phyloP scores from a whole-genome alignment of 2,329 filamentous ascomycete genomes.

The Verticillium tricorpus region DNA sequence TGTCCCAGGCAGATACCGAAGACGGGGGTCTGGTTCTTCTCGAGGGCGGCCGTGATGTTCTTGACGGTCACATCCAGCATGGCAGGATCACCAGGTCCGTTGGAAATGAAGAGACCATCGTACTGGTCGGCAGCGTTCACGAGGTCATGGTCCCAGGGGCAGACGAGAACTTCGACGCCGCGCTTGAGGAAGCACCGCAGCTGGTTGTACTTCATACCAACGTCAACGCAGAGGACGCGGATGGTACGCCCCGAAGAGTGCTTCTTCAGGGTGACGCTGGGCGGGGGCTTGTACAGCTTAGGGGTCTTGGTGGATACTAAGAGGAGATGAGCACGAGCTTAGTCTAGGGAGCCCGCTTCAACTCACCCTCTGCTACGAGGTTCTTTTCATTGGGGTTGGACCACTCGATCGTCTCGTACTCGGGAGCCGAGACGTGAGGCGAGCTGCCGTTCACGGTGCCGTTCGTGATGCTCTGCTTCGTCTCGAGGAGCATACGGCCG shows the following conservation, averaged over 20 bases:
- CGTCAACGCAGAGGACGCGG: slow-evolving; percentile 88
- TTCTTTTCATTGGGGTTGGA: slow-evolving; percentile 89
- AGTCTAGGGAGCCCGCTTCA: slow-evolving; percentile 9
- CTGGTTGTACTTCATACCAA: slow-evolving; percentile 98
- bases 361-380: slow-evolving; percentile 88
- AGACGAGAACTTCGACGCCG: slow-evolving; percentile 89
- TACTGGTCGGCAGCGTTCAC: slow-evolving; percentile 74
- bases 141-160: slow-evolving; percentile 96
- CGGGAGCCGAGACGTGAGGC: slow-evolving; percentile 16
- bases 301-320: slow-evolving; percentile 85
- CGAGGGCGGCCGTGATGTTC: slow-evolving; percentile 71
- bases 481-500: slow-evolving; percentile 76
- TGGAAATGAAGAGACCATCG: slow-evolving; percentile 95
- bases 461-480: slow-evolving; percentile 43
- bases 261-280: slow-evolving; percentile 62
- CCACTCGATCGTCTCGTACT: slow-evolving; percentile 83
- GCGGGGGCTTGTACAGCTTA: slow-evolving; percentile 76
- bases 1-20: slow-evolving; percentile 97
- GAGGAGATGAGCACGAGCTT: slow-evolving; percentile 32
- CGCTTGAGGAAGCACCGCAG: slow-evolving; percentile 86
- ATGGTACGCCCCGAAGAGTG: slow-evolving; percentile 85
- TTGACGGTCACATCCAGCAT: slow-evolving; percentile 75
- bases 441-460: slow-evolving; percentile 31
- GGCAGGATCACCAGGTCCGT: slow-evolving; percentile 92
- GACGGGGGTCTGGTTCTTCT: slow-evolving; percentile 77